Conservation (phyloP, 495 filamentous ascomycete species). For the Penicillium cinerascens region DNA sequence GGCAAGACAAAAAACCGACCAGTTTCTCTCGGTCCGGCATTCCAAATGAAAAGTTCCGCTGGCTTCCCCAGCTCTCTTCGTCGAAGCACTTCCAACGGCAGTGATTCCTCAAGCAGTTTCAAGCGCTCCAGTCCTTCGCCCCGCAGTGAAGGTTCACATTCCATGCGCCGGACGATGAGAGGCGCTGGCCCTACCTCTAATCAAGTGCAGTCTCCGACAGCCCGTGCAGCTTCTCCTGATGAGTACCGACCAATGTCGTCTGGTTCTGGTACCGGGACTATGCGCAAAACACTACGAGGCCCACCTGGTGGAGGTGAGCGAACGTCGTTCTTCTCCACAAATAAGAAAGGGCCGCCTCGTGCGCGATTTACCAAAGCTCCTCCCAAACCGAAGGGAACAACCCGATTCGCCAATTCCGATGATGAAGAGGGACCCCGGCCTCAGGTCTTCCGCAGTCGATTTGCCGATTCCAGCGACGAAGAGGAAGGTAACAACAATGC, state of each 20-base stretch:
- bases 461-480: constrained; percentile 80
- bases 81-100: constrained; percentile 48
- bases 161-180: constrained; percentile 57
- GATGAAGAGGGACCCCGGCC: constrained; percentile 54
- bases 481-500: constrained; percentile 41
- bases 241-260: constrained; percentile 33
- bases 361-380: constrained; percentile 28
- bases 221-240: constrained; percentile 27
- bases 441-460: constrained; percentile 61
- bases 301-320: constrained; percentile 32
- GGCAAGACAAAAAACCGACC: constrained; percentile 20
- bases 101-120: constrained; percentile 63
- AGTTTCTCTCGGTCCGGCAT: constrained; percentile 25
- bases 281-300: constrained; percentile 51
- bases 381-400: constrained; percentile 14
- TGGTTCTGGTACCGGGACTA: constrained; percentile 29
- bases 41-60: constrained; percentile 8
- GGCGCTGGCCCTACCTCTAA: constrained; percentile 19
- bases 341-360: constrained; percentile 38
- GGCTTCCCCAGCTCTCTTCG: constrained; percentile 14
- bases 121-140: constrained; percentile 41
- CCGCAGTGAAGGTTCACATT: constrained; percentile 35
- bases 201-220: constrained; percentile 22
- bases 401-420: constrained; percentile 66
- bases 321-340: constrained; percentile 46